phyloP scores from a whole-genome alignment of 2,329 filamentous ascomycete species.

The Neoscytalidium dimidiatum region DNA sequence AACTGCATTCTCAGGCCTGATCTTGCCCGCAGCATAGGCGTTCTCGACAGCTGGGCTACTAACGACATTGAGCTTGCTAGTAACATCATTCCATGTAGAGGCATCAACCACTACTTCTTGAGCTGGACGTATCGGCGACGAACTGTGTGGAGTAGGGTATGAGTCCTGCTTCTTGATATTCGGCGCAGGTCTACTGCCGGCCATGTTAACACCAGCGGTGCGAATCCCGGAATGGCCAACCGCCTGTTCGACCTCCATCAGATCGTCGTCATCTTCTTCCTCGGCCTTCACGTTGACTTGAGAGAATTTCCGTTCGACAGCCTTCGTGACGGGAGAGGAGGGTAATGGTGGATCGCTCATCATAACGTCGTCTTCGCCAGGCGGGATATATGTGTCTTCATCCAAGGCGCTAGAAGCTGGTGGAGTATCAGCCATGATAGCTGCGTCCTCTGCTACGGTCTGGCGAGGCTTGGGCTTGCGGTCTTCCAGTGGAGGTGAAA shows the following conservation, averaged over 20 bases:
- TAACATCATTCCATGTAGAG: conserved; percentile 85
- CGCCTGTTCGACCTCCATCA: conserved; percentile 84
- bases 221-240: conserved; percentile 65
- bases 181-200: conserved; percentile 75
- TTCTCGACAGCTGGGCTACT: conserved; percentile 69
- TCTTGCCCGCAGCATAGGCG: conserved; percentile 70
- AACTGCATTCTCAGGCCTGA: conserved; percentile 81
- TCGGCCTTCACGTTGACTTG: conserved; percentile 59
- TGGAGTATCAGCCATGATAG: conserved; percentile 43
- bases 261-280: conserved; percentile 72
- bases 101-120: conserved; percentile 67
- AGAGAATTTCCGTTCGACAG: conserved; percentile 67
- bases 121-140: conserved; percentile 68
- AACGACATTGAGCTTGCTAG: conserved; percentile 81
- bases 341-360: conserved; percentile 80
- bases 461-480: conserved; percentile 29
- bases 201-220: conserved; percentile 77
- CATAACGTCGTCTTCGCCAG: conserved; percentile 64
- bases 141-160: conserved; percentile 71
- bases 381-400: conserved; percentile 60
- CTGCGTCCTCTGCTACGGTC: conserved; percentile 43
- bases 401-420: conserved; percentile 43
- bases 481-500: conserved; percentile 71
- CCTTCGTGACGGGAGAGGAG: conserved; percentile 83
- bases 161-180: conserved; percentile 67